These are phyloP conservation scores for Porodaedalea pini DNA, from an alignment of 1,284 basidiomycete genomes.

Conservation along the genomic window DNA sequence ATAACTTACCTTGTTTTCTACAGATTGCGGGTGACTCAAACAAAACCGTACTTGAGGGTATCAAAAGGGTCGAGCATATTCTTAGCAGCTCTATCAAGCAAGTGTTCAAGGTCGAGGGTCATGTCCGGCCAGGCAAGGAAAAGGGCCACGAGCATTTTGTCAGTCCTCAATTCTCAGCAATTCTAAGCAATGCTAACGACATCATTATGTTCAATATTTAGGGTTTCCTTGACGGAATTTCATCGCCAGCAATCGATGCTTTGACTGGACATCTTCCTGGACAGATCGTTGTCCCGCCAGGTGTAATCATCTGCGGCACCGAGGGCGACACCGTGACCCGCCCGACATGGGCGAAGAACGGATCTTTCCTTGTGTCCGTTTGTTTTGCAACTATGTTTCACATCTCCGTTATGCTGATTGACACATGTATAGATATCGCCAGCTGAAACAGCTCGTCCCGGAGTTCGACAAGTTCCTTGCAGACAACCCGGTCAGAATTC, in stretches of 20 bases:
- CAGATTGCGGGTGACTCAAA: slow-evolving; percentile 32
- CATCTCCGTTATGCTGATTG: too few species aligned
- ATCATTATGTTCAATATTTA: slow-evolving; percentile 2
- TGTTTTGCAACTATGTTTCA: slow-evolving; percentile 9
- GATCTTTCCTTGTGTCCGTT: slow-evolving; percentile 44
- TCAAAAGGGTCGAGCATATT: slow-evolving; percentile 27
- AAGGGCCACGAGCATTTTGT: slow-evolving; percentile 34
- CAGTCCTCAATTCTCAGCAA: slow-evolving; percentile 20
- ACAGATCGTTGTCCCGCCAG: slow-evolving; percentile 35
- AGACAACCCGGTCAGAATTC: slow-evolving; percentile 36
- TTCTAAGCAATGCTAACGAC: background rate
- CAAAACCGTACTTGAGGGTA: slow-evolving; percentile 22
- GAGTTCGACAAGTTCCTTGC: slow-evolving; percentile 50
- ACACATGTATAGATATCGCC: slow-evolving; percentile 36
- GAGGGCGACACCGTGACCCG: slow-evolving; percentile 35
- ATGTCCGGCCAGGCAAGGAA: slow-evolving; percentile 33
- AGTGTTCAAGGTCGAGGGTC: slow-evolving; percentile 30
- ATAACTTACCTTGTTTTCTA: too few species aligned
- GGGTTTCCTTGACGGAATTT: slow-evolving; percentile 45
- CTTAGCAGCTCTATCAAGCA: slow-evolving; percentile 31
- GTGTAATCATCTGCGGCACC: slow-evolving; percentile 39
- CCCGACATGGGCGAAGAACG: slow-evolving; percentile 48
- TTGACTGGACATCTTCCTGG: slow-evolving; percentile 39
- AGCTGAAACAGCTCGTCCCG: slow-evolving; percentile 51
- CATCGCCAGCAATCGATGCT: slow-evolving; percentile 41